phyloP scores from a whole-genome alignment of 2,329 filamentous ascomycete genomes.

The Paecilomyces sp. region DNA sequence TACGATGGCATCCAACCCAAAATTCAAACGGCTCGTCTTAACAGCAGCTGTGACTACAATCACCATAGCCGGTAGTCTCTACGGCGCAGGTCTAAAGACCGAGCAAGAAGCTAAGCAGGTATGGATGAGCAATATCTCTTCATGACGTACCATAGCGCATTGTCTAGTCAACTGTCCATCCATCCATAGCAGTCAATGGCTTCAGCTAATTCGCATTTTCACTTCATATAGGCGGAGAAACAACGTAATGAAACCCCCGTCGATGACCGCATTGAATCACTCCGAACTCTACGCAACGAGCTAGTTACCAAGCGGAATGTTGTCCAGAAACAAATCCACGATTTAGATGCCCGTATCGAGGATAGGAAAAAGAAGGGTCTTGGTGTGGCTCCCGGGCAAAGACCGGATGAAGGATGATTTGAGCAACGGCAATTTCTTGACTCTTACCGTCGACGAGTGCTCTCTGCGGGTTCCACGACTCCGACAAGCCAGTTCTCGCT shows the following conservation, averaged over 20 bases:
- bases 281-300: conserved; percentile 44
- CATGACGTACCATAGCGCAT: not conserved
- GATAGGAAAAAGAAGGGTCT: conserved; percentile 32
- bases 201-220: not conserved
- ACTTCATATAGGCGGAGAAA: conserved; percentile 34
- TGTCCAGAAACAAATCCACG: conserved; percentile 51
- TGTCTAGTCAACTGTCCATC: not conserved
- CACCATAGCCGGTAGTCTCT: conserved; percentile 51
- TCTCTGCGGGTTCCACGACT: not conserved
- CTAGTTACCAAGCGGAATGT: conserved; percentile 46
- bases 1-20: conserved; percentile 18
- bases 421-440: not conserved
- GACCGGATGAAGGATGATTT: conserved; percentile 8
- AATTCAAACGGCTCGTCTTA: conserved; percentile 44
- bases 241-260: conserved; percentile 44
- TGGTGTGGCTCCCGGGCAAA: conserved; percentile 19
- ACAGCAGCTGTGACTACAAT: conserved; percentile 50
- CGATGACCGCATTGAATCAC: conserved; percentile 48
- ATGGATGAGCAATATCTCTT: conserved; percentile 8
- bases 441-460: not conserved
- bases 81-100: conserved; percentile 54
- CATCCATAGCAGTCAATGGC: not conserved
- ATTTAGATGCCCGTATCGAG: conserved; percentile 37
- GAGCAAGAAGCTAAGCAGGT: conserved; percentile 47
- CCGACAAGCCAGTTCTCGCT: not conserved